Base-by-base conservation (phyloP, 345 rosid species). In the Viola odorata region DNA sequence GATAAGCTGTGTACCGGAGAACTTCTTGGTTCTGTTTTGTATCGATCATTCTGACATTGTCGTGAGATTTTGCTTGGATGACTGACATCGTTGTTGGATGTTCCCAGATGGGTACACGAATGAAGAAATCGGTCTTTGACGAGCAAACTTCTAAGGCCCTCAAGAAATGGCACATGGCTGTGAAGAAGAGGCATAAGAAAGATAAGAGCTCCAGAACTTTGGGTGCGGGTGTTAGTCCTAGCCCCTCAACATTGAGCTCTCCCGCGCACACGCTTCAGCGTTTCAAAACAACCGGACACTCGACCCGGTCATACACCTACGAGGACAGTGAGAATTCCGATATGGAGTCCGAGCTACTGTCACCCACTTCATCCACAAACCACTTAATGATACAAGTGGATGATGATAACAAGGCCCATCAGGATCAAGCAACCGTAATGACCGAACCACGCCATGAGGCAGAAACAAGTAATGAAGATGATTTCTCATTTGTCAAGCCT, bases 91-190 rank as follows among this genome's bases (percentile, higher is more conserved):
- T 50, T 6, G 47, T 4, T 12, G 72, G 53, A 53, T 11, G 6
- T 49, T 50, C 44, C 61, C 77, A 94, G 97, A 94, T 94, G 99
- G 99, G 99, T 62, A 77, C 95, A 0, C 60, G 65, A 49, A 88
- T 91, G 99, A 94, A 94, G 78, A 90, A 61, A 73, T 82, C 97
- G 3, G 82, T 94, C 59, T 94, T 94, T 41, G 97, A 94, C 53
- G 97, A 94, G 7, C 99, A 94, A 72, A 90, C 95, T 6, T 88
- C 92, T 6, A 90, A 76, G 69, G 99, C 99, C 1, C 84, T 94
- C 5, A 90, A 83, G 84, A 90, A 80, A 57, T 94, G 99, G 99
- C 96, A 77, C 63, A 81, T 72, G 87, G 86, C 83, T 0, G 97
- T 67, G 45, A 86, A 86, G 73, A 86, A 78, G 80, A 85, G 62